phyloP scores from a whole-genome alignment of 2,329 filamentous ascomycete species.

The Penicillium sumatraense region DNA sequence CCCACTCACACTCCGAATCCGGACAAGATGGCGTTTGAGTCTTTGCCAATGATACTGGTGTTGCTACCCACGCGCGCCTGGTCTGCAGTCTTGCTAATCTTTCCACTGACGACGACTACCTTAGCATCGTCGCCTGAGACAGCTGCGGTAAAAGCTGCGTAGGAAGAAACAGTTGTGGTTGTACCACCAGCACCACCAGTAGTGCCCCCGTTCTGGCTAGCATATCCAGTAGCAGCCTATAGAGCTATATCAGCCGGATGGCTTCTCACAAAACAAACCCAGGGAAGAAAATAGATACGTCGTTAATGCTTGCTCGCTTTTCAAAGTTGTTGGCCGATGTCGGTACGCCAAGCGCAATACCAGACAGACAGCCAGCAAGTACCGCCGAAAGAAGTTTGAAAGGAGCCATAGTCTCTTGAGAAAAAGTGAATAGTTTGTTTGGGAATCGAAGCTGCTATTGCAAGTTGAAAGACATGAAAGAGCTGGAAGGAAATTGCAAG shows the following conservation, averaged over 20 bases:
- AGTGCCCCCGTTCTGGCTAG: conserved; percentile 56
- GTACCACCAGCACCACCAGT: conserved; percentile 61
- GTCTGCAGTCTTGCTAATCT: conserved; percentile 48
- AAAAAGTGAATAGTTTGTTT: neutral
- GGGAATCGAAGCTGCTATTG: conserved; percentile 4
- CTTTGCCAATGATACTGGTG: conserved; percentile 57
- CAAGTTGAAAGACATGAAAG: neutral
- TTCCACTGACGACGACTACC: conserved; percentile 53
- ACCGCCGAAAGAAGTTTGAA: conserved; percentile 28
- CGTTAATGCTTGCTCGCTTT: conserved; percentile 32
- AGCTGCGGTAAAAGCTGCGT: conserved; percentile 56
- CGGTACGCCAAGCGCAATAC: conserved; percentile 32
- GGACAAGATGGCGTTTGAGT: conserved; percentile 60
- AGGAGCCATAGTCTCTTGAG: conserved; percentile 27
- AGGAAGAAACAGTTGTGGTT: conserved; percentile 59
- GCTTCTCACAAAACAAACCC: no score
- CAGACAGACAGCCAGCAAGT: conserved; percentile 28
- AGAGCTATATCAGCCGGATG: neutral
- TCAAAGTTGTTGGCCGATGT: conserved; percentile 24
- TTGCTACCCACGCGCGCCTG: conserved; percentile 55
- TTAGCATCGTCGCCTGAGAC: conserved; percentile 52
- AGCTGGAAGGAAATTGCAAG: neutral
- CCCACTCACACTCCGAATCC: conserved; percentile 41
- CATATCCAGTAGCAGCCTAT: conserved; percentile 48
- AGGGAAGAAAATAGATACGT: conserved; percentile 15